Base-by-base conservation (phyloP, 169 alveolate species). In the Toxoplasma gondii region DNA sequence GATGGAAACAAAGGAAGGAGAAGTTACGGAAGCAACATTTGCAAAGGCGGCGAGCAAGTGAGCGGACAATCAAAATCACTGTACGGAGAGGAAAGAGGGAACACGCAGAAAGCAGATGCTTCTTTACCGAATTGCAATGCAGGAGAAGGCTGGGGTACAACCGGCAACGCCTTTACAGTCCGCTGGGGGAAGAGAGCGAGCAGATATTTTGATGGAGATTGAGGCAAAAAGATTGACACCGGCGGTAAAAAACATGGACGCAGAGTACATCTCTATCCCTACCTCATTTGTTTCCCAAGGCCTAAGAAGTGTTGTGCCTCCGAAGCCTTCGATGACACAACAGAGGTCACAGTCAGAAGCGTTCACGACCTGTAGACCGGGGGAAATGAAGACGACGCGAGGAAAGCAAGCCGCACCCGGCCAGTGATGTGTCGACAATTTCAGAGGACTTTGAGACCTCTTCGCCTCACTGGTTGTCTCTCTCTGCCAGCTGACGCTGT, bases 321-420 rank as follows among this genome's bases (percentile, higher is more conserved):
- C 87, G 45, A 38, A 78, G 34, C 44, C 44, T 78, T 78, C 87
- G 87, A 78, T 39, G 29, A 16, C 87, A 24, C 87, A 78, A 53
- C 87, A 78, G 53, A 78, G 87, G 29, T 78, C 87, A 27, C 87
- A 78, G 44, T 22, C 22, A 27, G 87, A 78, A 31, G 53, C 43
- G 87, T 78, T 78, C 53, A 38, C 27, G 41, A 78, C 24, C 34
- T 78, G 53, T 19, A 78, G 87, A 17, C 87, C 87, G 34, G 39
- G 53, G 87, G 45, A 78, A 0, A 78, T 78, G 87, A 78, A 34
- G 24, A 78, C 45, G 12, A 78, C 87, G 43, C 87, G 87, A 27
- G 87, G 87, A 10, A 64, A 29, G 78, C 34, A 19, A 10, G 78
- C 78, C 29, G 78, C 0, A 36, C 36, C 27, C 34, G 36, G 34